phyloP scores from a whole-genome alignment of 345 rosid species.

The Eucalyptus marginata region DNA sequence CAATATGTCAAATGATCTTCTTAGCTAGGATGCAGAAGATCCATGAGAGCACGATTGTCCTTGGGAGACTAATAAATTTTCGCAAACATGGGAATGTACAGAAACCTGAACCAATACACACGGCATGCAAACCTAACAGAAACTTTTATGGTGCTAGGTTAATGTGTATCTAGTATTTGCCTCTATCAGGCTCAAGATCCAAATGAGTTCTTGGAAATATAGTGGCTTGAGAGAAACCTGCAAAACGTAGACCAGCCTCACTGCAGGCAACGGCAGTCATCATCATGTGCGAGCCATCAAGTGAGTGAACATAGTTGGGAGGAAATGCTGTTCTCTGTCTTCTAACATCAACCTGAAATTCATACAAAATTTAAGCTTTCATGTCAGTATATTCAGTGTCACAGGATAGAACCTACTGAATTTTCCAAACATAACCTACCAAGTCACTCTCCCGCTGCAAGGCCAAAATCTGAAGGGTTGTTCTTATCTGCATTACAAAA shows the following conservation, averaged over 20 bases:
- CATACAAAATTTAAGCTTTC: background rate
- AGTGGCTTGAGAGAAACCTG: slow-evolving; percentile 33
- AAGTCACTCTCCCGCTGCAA: slow-evolving; percentile 74
- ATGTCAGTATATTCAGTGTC: background rate
- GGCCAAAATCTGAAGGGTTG: slow-evolving; percentile 88
- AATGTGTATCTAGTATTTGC: background rate
- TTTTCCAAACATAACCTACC: slow-evolving; percentile 26
- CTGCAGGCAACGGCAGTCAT: slow-evolving; percentile 97
- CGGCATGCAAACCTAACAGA: background rate
- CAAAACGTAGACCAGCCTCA: slow-evolving; percentile 83
- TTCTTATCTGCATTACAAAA: slow-evolving; percentile 56
- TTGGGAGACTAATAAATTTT: background rate
- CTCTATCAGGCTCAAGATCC: background rate
- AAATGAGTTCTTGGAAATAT: background rate
- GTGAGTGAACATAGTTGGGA: slow-evolving; percentile 94
- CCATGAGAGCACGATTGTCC: background rate
- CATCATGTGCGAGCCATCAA: slow-evolving; percentile 99
- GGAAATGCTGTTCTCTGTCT: slow-evolving; percentile 97
- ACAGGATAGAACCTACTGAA: background rate
- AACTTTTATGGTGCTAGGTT: background rate
- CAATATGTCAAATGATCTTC: background rate
- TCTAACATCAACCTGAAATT: slow-evolving; percentile 58
- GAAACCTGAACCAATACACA: background rate
- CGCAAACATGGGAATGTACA: background rate
- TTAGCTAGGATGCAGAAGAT: background rate